Conservation (phyloP, 164 flowering plant species). For the Annona squamosa region DNA sequence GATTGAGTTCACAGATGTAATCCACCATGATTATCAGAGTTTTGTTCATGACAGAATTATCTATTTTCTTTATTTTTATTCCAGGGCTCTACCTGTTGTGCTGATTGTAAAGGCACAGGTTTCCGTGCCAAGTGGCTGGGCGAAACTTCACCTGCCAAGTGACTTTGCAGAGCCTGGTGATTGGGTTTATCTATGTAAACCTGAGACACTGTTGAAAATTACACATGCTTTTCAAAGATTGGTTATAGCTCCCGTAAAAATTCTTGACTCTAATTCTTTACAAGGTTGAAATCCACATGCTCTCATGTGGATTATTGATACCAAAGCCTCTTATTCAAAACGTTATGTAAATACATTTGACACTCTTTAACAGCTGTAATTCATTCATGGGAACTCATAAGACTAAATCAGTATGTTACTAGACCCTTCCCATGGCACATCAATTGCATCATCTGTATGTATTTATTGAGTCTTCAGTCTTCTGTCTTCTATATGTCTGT, state of each 20-base stretch:
- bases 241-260: conserved; percentile 81
- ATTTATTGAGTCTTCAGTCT: too few species aligned
- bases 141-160: conserved; percentile 37
- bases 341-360: neutral
- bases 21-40: too few species aligned
- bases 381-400: neutral
- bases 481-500: too few species aligned
- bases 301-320: conserved; percentile 38
- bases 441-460: too few species aligned
- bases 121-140: conserved; percentile 94
- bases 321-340: neutral
- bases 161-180: neutral
- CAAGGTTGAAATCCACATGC: conserved; percentile 34
- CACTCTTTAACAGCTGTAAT: neutral
- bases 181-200: neutral
- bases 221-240: conserved; percentile 37
- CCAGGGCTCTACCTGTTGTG: conserved; percentile 75
- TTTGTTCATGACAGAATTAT: neutral
- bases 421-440: too few species aligned
- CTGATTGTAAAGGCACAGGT: conserved; percentile 91
- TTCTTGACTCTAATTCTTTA: neutral
- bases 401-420: too few species aligned
- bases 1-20: too few species aligned
- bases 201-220: neutral
- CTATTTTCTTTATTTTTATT: conserved; percentile 4